Evolutionary conservation across 2,329 filamentous ascomycete species (phyloP), one percentile per base, ranked within the genome.

Genomic region (Geoglossum cookeanum): DNA sequence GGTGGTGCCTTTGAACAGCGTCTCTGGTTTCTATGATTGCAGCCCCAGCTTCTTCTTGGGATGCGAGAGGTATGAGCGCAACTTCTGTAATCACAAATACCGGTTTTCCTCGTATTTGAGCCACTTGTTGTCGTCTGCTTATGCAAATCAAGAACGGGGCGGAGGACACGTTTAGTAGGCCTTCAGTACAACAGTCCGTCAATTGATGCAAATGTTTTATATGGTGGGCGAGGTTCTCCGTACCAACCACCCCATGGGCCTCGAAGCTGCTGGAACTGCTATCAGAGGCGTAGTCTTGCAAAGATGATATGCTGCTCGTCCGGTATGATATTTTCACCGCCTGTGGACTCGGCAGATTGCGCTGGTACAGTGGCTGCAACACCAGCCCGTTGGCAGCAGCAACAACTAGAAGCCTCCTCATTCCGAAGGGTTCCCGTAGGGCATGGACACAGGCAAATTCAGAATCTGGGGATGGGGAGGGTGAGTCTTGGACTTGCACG

Each of bases 1-100:
- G 22, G 8, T 29, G 13, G 8, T 51, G 39, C 13, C 35, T 55
- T 37, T 39, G 55, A 30, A 17, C 32, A 57, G 61, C 15, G 63
- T 63, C 32, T 58, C 59, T 39, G 61, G 61, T 59, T 64, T 65
- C 55, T 59, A 69, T 60, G 61, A 97, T 84, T 7, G 87, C 84
- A 32, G 78, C 77, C 60, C 80, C 76, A 3, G 91, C 90, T 48
- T 94, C 87, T 45, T 70, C 68, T 64, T 84, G 83, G 4, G 85
- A 91, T 1, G 83, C 79, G 56, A 92, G 81, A 0, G 92, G 92
- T 4, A 94, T 94, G n/a, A 97, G 74, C 5, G 88, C 84, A 35
- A 97, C 86, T 63, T 94, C 87, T 48, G 85, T 92, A 59, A 96
- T 80, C 44, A 88, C 83, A 68, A 94, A 98, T 57, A 97, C 75